Percentiles rank a stretch among this genome's conserved stretches.
phyloP scores from a whole-genome alignment of 1,139 yeast species.

The Yamadazyma dushanensis region DNA sequence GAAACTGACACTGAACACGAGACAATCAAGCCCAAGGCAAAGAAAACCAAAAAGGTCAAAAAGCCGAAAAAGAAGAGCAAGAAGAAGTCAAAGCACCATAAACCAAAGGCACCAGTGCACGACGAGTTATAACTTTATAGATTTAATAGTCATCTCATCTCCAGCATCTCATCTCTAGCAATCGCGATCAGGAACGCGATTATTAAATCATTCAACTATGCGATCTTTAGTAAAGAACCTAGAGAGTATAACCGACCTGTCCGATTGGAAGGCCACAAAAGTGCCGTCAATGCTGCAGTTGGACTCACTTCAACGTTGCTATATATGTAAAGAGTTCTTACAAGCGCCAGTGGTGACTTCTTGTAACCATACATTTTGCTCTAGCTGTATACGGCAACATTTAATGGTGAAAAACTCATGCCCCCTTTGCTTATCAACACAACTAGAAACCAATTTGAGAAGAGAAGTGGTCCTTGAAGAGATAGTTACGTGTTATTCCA shows the following conservation, averaged over 20 bases:
- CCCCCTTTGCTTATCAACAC: constrained; percentile 76
- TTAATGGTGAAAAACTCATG: constrained; percentile 61
- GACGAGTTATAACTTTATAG: constrained; percentile 21
- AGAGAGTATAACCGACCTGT: constrained; percentile 52
- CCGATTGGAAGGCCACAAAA: constrained; percentile 60
- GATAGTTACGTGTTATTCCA: constrained; percentile 55
- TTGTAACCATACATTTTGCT: constrained; percentile 91
- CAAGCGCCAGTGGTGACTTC: constrained; percentile 81
- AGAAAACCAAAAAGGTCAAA: constrained; percentile 2
- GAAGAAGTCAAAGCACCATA: constrained; percentile 7
- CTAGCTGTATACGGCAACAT: constrained; percentile 79
- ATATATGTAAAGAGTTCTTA: constrained; percentile 86
- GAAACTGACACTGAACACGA: no score
- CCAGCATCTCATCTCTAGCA: constrained; percentile 2
- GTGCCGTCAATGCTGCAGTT: constrained; percentile 60
- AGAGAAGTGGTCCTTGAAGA: constrained; percentile 76
- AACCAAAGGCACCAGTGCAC: constrained; percentile 15
- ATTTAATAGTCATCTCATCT: neutral
- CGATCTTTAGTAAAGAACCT: constrained; percentile 5
- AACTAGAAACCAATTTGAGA: constrained; percentile 68
- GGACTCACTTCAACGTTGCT: constrained; percentile 77
- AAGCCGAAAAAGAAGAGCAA: neutral
- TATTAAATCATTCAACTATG: neutral
- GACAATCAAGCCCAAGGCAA: constrained; percentile 3
- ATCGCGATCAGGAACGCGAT: constrained; percentile 3